phyloP scores from a whole-genome alignment of 108 stramenopile genomes.

The Conticribra weissflogii region DNA sequence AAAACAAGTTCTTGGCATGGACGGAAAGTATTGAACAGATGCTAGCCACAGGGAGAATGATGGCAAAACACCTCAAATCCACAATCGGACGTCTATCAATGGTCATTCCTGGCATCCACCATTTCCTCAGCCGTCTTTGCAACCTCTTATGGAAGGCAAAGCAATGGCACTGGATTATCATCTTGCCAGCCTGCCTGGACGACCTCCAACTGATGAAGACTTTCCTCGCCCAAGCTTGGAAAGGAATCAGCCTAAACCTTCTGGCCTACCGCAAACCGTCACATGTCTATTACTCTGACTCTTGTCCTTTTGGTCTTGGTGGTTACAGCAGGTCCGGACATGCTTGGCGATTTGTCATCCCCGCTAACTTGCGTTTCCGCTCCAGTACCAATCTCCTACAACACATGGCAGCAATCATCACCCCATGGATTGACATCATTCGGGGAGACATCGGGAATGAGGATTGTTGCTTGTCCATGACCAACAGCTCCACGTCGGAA shows the following conservation, averaged over 20 bases:
- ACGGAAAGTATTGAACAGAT: no score
- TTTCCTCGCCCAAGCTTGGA: no score
- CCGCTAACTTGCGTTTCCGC: conserved; percentile 5
- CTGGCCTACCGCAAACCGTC: conserved; percentile 16
- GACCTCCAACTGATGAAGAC: conserved; percentile 4
- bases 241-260: conserved; percentile 26
- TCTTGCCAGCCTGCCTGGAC: not conserved
- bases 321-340: conserved; percentile 24
- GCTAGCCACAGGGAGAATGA: no score
- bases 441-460: conserved; percentile 21
- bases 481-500: no score
- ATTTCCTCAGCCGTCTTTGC: no score
- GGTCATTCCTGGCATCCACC: no score
- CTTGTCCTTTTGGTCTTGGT: no score
- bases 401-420: conserved; percentile 16
- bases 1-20: no score
- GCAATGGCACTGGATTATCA: not conserved
- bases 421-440: no score
- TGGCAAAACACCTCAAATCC: no score
- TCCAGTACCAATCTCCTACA: conserved; percentile 30
- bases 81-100: no score
- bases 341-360: conserved; percentile 29
- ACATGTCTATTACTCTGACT: no score
- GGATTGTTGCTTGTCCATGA: not conserved
- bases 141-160: not conserved